phyloP scores from a whole-genome alignment of 768 basidiomycete species.

The Lactifluus echinatus region DNA sequence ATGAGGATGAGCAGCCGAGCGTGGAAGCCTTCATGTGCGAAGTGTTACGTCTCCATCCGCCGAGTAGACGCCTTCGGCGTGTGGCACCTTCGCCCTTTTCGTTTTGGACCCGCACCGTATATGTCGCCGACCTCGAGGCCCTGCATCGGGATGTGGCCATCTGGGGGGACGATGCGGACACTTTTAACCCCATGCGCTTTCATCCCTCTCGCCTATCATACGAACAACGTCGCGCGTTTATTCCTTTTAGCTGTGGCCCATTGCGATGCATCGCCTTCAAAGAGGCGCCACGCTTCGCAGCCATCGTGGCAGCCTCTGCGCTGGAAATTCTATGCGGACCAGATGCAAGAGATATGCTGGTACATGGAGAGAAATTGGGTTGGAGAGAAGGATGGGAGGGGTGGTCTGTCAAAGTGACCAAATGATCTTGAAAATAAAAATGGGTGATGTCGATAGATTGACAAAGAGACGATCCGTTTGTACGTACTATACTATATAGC shows the following conservation, averaged over 20 bases:
- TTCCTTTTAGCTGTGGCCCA: constrained; percentile 42
- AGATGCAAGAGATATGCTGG: constrained; percentile 23
- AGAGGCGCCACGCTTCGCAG: constrained; percentile 48
- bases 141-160: constrained; percentile 24
- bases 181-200: constrained; percentile 38
- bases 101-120: constrained; percentile 7
- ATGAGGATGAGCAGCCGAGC: constrained; percentile 23
- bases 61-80: constrained; percentile 40
- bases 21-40: constrained; percentile 35
- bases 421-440: too few species aligned
- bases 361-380: constrained; percentile 27
- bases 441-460: too few species aligned
- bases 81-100: background rate
- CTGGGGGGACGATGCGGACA: constrained; percentile 31
- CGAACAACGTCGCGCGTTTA: constrained; percentile 23
- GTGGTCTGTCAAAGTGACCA: constrained; percentile 26
- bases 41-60: constrained; percentile 42
- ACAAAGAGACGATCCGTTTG: too few species aligned
- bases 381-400: constrained; percentile 39
- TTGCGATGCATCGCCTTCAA: constrained; percentile 39
- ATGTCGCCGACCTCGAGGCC: constrained; percentile 24
- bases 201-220: constrained; percentile 26
- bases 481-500: too few species aligned
- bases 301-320: constrained; percentile 37
- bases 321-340: constrained; percentile 30